Conservation (phyloP, 768 basidiomycete genomes). For the Pleurotus giganteus region DNA sequence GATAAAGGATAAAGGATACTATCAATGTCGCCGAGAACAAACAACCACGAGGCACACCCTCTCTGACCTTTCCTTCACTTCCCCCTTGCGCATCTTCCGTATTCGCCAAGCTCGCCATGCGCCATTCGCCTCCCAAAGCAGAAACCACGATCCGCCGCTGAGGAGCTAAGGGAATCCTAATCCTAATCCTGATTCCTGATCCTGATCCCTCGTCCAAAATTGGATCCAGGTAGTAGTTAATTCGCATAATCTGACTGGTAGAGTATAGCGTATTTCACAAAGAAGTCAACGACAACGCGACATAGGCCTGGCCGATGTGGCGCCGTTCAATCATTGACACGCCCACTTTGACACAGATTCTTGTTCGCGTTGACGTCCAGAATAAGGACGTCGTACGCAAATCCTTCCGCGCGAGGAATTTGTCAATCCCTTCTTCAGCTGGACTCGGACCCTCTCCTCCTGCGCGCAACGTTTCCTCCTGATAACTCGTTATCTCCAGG, state of each 20-base stretch:
- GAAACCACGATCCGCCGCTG: background rate
- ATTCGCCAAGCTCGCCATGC: background rate
- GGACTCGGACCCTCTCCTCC: background rate
- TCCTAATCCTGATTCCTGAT: too few relatives aligned
- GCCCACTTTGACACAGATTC: background rate
- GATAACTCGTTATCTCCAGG: background rate
- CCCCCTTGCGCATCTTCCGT: background rate
- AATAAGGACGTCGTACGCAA: too few relatives aligned
- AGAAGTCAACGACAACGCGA: conserved; percentile 1
- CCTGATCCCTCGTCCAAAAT: background rate
- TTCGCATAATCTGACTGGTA: background rate
- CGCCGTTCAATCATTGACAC: background rate
- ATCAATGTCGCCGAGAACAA: background rate
- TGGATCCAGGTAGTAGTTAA: background rate
- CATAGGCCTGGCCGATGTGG: background rate
- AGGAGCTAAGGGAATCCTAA: too few relatives aligned
- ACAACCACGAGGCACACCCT: background rate
- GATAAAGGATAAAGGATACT: background rate
- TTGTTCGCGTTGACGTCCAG: background rate
- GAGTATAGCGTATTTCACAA: conserved; percentile 2
- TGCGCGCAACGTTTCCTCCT: conserved; percentile 1
- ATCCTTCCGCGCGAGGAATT: too few relatives aligned
- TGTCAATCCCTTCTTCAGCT: background rate
- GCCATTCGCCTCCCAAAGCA: background rate
- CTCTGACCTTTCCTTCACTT: background rate